Base-by-base conservation (phyloP, 225 moss, liverwort and hornwort genomes). In the Polytrichum commune region DNA sequence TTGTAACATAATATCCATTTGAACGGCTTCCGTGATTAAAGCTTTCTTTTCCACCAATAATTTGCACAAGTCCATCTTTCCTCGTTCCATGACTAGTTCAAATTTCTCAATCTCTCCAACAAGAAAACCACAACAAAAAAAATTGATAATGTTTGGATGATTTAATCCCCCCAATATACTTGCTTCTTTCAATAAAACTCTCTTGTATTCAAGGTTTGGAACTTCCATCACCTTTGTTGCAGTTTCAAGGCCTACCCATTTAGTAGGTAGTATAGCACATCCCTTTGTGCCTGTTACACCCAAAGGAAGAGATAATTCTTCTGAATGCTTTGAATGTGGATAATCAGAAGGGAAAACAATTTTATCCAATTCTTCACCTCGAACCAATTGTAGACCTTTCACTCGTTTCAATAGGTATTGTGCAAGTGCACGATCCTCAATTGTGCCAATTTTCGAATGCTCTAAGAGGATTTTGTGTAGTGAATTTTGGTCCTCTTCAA, bases 61-160 rank as follows among this genome's bases (percentile, higher is more conserved):
- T 67, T 19, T 8, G 16, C 23, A 67, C 26, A 67, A 53, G 53
- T 28, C 53, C 28, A 22, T 6, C 0, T 69, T 57, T 58, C 57
- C 56, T 57, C 18, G 8, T 67, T 67, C 67, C 67, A 67, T 67
- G n/a, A 67, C 67, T 8, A 67, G 24, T 16, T 67, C 67, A 67
- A 38, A 22, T 53, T 53, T 23, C 9, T 53, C 4, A 13, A 1
- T 26, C 2, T 53, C 9, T 18, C 26, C 24, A 9, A 24, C 2
- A 53, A 53, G 53, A 53, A 67, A 67, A 4, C 67, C 35, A 67
- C 67, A 67, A 67, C 38, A 67, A 20, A 67, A 67, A 5, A 53
- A 53, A 5, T 67, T 67, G 46, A 67, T 67, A 22, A 67, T 29
- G 63, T 63, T 58, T 19, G 57, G 57, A 58, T 58, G 57, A 58